Evolutionary conservation across 495 filamentous ascomycete genomes (phyloP).

Genomic region (Penicillium fimorum): DNA sequence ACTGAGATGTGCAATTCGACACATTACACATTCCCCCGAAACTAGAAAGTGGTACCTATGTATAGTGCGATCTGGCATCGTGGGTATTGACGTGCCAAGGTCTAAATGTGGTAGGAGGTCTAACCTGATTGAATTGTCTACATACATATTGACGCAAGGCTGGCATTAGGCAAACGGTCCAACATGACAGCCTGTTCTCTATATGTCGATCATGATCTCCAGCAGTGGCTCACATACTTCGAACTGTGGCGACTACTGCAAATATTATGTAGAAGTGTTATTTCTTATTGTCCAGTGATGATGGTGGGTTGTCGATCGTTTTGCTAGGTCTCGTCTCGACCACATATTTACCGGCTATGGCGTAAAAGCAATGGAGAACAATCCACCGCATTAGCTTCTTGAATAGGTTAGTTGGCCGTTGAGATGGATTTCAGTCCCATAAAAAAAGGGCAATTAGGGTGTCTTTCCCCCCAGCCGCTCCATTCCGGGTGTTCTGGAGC

Average conservation of each 20-base stretch:
- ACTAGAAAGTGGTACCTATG: neutral
- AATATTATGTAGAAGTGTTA: too few species aligned
- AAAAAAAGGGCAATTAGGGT: neutral
- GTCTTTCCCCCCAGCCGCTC: neutral
- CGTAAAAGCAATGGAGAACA: neutral
- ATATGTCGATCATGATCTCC: neutral
- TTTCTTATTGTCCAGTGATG: too few species aligned
- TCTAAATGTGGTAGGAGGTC: constrained; percentile 5
- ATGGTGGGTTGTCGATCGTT: too few species aligned
- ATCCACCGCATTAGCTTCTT: neutral
- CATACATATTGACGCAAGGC: neutral
- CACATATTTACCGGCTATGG: too few species aligned
- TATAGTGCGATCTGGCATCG: constrained; percentile 9
- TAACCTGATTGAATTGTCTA: neutral
- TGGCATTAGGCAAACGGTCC: neutral
- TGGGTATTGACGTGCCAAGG: constrained; percentile 17
- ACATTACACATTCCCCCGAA: neutral
- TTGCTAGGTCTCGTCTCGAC: too few species aligned
- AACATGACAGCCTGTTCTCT: neutral
- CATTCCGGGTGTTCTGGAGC: constrained; percentile 13
- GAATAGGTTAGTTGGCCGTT: constrained; percentile 26
- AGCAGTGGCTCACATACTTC: too few species aligned
- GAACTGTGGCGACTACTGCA: too few species aligned
- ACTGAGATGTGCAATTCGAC: neutral
- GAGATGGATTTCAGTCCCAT: constrained; percentile 10